These are phyloP conservation scores for Tilletia indica DNA, from an alignment of 1,284 basidiomycete species.

Conservation along the genomic window DNA sequence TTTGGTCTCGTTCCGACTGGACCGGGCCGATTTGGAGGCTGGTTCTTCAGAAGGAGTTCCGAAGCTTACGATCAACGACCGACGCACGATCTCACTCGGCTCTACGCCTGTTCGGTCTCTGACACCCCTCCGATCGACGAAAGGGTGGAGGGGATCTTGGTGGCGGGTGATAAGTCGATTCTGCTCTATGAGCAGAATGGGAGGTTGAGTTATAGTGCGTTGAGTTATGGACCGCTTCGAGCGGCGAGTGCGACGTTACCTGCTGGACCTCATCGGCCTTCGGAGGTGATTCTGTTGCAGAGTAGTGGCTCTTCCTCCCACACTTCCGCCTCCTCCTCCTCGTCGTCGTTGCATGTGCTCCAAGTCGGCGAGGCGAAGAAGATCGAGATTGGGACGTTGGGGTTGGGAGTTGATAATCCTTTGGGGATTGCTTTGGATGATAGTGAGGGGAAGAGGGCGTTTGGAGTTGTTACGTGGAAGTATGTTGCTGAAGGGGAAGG, in stretches of 20 bases:
- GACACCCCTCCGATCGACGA: slow-evolving; percentile 49
- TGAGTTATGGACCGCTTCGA: slow-evolving; percentile 4
- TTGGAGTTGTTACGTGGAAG: slow-evolving; percentile 5
- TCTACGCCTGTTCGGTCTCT: slow-evolving; percentile 65
- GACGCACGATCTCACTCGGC: slow-evolving; percentile 69
- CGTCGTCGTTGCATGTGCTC: neutral
- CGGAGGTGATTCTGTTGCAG: neutral
- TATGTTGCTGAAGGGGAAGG: slow-evolving; percentile 2
- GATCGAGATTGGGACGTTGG: slow-evolving; percentile 1
- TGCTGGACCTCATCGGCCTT: neutral
- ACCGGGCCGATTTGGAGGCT: slow-evolving; percentile 19
- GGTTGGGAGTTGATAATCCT: neutral
- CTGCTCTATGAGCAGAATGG: neutral
- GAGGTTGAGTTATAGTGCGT: neutral
- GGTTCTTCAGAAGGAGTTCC: neutral
- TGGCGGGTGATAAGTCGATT: slow-evolving; percentile 34
- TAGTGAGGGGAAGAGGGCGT: neutral
- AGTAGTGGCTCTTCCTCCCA: neutral
- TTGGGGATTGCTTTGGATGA: neutral
- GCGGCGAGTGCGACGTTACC: neutral
- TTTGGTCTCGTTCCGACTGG: slow-evolving; percentile 65
- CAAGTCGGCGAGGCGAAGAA: slow-evolving; percentile 8
- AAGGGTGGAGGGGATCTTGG: slow-evolving; percentile 43
- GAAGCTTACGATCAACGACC: slow-evolving; percentile 56
- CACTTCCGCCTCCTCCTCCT: neutral